Evolutionary conservation across 139 green algal species (phyloP), one percentile per base, ranked within the genome.

Genomic region (Tetraselmis striata): DNA sequence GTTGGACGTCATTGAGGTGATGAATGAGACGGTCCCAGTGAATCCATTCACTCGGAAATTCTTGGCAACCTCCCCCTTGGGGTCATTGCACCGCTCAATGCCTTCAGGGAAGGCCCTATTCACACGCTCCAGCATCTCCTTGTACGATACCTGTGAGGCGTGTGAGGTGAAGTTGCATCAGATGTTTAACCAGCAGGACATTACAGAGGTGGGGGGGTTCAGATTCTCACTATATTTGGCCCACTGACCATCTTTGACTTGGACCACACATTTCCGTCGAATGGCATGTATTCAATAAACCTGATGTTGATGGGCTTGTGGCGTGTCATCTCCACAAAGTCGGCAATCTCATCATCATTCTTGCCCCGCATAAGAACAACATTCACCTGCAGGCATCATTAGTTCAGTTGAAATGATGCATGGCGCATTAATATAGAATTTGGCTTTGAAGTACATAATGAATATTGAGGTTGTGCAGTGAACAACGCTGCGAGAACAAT

Each of bases 221-320:
- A n/a, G n/a, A n/a, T n/a, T n/a, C n/a, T n/a, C n/a, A n/a, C n/a
- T n/a, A n/a, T n/a, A n/a, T n/a, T n/a, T n/a, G n/a, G n/a, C n/a
- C 28, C 30, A 77, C 79, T 2, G 84, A 95, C 95, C 95, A 99
- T 94, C 88, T 97, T 97, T 23, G 29, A 75, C 76, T 89, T 85
- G 28, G 77, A 85, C 96, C 96, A 99, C 25, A 95, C 94, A 81
- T 99, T 99, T 80, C 97, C 97, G 81, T 99, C 95, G 81, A 99
- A 99, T n/a, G 97, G 97, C 97, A 99, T 99, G 90, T 97, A 99
- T 94, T 99, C 97, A 59, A 99, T 99, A 90, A 99, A 99, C 25
- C 97, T 90, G 78, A 99, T 96, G 87, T 99, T 99, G 88, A 99
- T 85, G 30, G 92, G 90, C 59, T 77, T 67, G 29, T 95, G 26